Conservation (phyloP, 371 early-diverging fungal genomes). For the Quaeritorhiza haematococci region DNA sequence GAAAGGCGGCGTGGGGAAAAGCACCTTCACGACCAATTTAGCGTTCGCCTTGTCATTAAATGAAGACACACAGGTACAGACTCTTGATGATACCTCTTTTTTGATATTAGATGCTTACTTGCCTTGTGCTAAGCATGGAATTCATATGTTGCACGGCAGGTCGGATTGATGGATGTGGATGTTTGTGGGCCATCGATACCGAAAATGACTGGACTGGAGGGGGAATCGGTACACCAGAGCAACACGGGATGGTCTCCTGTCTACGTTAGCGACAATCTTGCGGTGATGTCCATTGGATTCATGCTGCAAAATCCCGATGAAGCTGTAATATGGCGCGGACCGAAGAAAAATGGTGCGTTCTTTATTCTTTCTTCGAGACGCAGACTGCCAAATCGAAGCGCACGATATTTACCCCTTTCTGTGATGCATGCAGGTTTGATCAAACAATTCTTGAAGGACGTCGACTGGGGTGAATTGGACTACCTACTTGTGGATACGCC, state of each 20-base stretch:
- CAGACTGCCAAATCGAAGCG: not conserved
- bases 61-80: conserved; percentile 6
- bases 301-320: conserved; percentile 47
- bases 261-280: conserved; percentile 37
- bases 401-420: not conserved
- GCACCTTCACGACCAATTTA: conserved; percentile 47
- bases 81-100: too few relatives aligned
- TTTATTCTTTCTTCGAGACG: not conserved
- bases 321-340: conserved; percentile 67
- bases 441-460: conserved; percentile 56
- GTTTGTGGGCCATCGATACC: conserved; percentile 63
- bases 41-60: conserved; percentile 41
- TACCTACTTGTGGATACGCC: conserved; percentile 69
- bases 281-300: conserved; percentile 56
- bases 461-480: conserved; percentile 51
- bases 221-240: conserved; percentile 35
- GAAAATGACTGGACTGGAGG: conserved; percentile 36
- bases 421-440: conserved; percentile 36
- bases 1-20: conserved; percentile 75
- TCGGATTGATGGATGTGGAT: conserved; percentile 62
- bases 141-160: too few relatives aligned
- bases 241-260: conserved; percentile 40
- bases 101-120: too few relatives aligned
- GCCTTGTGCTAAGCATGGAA: too few relatives aligned
- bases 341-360: conserved; percentile 52